These are phyloP conservation scores for Monosporascus sp. DNA, from an alignment of 2,329 filamentous ascomycete species.

Conservation along the genomic window DNA sequence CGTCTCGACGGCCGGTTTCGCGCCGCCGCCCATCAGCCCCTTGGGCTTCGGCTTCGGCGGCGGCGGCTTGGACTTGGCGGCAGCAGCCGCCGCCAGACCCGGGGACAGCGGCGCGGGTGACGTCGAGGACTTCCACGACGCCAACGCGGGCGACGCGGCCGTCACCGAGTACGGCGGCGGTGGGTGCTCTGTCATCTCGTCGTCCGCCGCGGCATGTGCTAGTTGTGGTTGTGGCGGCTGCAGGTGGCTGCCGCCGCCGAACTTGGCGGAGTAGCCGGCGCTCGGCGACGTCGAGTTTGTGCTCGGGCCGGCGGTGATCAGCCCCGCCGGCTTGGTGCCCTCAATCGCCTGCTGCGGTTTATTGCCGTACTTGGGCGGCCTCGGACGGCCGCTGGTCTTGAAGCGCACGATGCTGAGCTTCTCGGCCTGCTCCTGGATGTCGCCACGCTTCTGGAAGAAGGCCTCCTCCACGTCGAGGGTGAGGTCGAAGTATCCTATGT, in stretches of 20 bases:
- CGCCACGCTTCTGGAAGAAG: constrained; percentile 81
- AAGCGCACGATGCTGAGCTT: constrained; percentile 80
- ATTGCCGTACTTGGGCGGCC: constrained; percentile 53
- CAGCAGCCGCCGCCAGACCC: constrained; percentile 41
- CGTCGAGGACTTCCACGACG: constrained; percentile 25
- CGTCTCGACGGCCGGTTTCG: constrained; percentile 59
- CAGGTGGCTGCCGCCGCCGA: neutral
- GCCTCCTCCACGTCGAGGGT: constrained; percentile 86
- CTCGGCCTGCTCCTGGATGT: constrained; percentile 81
- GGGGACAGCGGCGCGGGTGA: constrained; percentile 22
- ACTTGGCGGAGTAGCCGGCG: neutral
- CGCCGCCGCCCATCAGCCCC: constrained; percentile 52
- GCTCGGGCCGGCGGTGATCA: constrained; percentile 44
- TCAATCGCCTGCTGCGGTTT: constrained; percentile 34
- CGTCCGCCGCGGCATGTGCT: constrained; percentile 28
- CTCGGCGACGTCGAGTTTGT: neutral
- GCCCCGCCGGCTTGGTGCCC: constrained; percentile 26
- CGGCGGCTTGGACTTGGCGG: constrained; percentile 64
- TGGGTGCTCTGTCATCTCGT: constrained; percentile 48
- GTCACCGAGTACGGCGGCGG: constrained; percentile 66
- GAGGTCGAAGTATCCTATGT: constrained; percentile 97
- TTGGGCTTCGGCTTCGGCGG: constrained; percentile 71
- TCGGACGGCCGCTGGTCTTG: constrained; percentile 74
- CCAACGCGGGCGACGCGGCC: constrained; percentile 23
- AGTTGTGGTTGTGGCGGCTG: constrained; percentile 11